phyloP scores from a whole-genome alignment of 768 basidiomycete genomes.

The Chalciporus chontae region DNA sequence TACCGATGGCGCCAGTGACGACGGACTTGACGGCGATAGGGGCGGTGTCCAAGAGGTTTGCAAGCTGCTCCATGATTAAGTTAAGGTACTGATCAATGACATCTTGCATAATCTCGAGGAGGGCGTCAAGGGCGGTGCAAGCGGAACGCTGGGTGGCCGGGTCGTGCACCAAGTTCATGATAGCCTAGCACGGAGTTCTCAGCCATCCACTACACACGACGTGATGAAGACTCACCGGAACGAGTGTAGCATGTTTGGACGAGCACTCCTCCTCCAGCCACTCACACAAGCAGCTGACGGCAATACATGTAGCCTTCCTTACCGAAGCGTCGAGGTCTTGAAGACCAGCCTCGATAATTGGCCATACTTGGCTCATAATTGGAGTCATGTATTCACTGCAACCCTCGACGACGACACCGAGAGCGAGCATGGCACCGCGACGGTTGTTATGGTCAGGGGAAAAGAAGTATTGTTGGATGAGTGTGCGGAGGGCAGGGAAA shows the following conservation, averaged over 20 bases:
- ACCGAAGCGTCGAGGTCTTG: conserved; percentile 81
- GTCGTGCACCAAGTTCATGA: conserved; percentile 90
- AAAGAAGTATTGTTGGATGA: conserved; percentile 82
- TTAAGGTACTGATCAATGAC: conserved; percentile 88
- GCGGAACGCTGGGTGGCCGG: conserved; percentile 83
- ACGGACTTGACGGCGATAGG: conserved; percentile 88
- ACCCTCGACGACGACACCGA: conserved; percentile 95
- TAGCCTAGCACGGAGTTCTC: conserved; percentile 47
- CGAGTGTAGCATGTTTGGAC: conserved; percentile 72
- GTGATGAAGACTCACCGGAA: conserved; percentile 59
- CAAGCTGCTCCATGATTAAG: conserved; percentile 92
- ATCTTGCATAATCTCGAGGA: conserved; percentile 91
- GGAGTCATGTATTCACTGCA: conserved; percentile 98
- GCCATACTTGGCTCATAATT: conserved; percentile 89
- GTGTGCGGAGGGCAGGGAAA: conserved; percentile 82
- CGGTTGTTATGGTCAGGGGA: conserved; percentile 76
- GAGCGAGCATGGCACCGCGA: conserved; percentile 90
- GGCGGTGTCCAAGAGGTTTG: conserved; percentile 80
- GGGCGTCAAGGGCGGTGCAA: conserved; percentile 95
- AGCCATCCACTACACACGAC: not conserved
- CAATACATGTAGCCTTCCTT: conserved; percentile 93
- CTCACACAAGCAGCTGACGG: conserved; percentile 94
- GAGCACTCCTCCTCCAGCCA: conserved; percentile 95
- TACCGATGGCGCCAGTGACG: conserved; percentile 96
- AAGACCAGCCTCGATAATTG: conserved; percentile 85